phyloP scores from a whole-genome alignment of 306 rosid species.

The Fragaria vesca region DNA sequence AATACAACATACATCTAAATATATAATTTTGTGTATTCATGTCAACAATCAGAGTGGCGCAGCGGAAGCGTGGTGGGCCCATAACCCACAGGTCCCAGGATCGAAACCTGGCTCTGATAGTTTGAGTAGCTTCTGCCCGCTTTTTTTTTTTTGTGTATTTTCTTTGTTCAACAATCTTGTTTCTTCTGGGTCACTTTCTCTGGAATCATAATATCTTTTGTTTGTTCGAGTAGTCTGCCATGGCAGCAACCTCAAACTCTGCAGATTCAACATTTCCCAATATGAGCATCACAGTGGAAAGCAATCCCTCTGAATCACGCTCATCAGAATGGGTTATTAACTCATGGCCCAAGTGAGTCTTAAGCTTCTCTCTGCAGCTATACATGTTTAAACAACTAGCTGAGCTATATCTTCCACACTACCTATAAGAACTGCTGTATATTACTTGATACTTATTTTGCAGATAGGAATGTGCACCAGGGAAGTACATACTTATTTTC shows the following conservation, averaged over 20 bases:
- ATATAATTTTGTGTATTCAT: no score
- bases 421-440: neutral
- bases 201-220: neutral
- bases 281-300: slow-evolving; percentile 25
- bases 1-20: no score
- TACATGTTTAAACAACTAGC: neutral
- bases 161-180: neutral
- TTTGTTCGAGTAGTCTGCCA: slow-evolving; percentile 5
- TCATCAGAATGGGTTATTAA: slow-evolving; percentile 24
- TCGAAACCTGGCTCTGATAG: slow-evolving; percentile 27
- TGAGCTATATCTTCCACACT: neutral
- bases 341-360: slow-evolving; percentile 35
- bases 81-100: slow-evolving; percentile 29
- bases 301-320: slow-evolving; percentile 18
- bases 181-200: neutral
- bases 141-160: neutral
- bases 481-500: slow-evolving; percentile 76
- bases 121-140: neutral
- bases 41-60: slow-evolving; percentile 14
- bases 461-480: slow-evolving; percentile 97
- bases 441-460: neutral
- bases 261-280: slow-evolving; percentile 8
- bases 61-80: slow-evolving; percentile 28
- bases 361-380: neutral
- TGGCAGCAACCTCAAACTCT: slow-evolving; percentile 36